Evolutionary conservation across 768 basidiomycete species (phyloP).

Genomic region (Coprinopsis strossmayeri): DNA sequence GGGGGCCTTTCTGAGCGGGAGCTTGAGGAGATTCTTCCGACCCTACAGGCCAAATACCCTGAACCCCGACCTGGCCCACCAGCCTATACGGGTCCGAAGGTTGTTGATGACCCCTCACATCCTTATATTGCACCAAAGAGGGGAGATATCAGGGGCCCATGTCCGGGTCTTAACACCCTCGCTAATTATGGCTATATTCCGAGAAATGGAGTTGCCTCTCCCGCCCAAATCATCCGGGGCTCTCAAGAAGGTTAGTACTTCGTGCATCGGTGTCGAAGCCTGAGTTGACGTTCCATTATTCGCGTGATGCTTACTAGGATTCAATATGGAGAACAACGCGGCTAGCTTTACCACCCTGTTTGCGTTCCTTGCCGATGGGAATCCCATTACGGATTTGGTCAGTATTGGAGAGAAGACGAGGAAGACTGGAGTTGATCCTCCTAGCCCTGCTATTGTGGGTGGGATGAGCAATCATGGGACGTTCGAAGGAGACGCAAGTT

Average conservation of each 20-base stretch:
- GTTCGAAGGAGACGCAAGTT: slow-evolving; percentile 10
- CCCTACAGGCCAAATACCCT: too few relatives aligned
- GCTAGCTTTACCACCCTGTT: slow-evolving; percentile 13
- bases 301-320: slow-evolving; percentile 9
- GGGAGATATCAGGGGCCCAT: slow-evolving; percentile 15
- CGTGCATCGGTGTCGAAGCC: background rate
- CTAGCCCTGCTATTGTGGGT: slow-evolving; percentile 13
- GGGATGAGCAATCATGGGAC: slow-evolving; percentile 14
- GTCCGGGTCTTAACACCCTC: slow-evolving; percentile 16
- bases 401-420: slow-evolving; percentile 15
- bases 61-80: background rate
- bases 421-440: slow-evolving; percentile 14
- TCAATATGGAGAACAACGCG: slow-evolving; percentile 13
- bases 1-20: too few relatives aligned
- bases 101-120: slow-evolving; percentile 12
- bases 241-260: slow-evolving; percentile 11
- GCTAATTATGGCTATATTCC: slow-evolving; percentile 14
- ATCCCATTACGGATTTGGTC: slow-evolving; percentile 12
- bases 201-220: slow-evolving; percentile 9
- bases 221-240: slow-evolving; percentile 7
- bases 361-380: slow-evolving; percentile 13
- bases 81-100: slow-evolving; percentile 7
- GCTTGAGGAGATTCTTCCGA: too few relatives aligned
- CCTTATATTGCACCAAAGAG: slow-evolving; percentile 14
- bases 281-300: background rate